Base-by-base conservation (phyloP, 73 alveolate genomes). In the Paramecium sonneborni region DNA sequence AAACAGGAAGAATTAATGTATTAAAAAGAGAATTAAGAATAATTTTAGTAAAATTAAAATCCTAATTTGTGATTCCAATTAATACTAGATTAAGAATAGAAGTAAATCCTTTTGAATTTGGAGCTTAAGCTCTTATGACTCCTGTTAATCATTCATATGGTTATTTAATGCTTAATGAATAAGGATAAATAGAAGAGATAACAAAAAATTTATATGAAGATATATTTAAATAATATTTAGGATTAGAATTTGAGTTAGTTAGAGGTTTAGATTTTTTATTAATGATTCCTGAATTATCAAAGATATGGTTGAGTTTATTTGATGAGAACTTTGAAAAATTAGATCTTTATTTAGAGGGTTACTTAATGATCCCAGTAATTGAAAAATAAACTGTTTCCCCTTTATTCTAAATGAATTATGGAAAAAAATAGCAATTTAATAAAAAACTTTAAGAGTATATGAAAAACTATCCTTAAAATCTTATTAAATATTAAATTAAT, bases 1-100 rank as follows among this genome's bases (percentile, higher is more conserved):
- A 79, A 28, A 38, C 55, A 12, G 90, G 90, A 18, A 79, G 90
- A 79, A 79, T 79, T 15, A 79, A 79, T 41, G 74, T 79, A 2
- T 57, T 79, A 38, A 79, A 44, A 26, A 23, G 32, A 24, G 90
- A 38, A 30, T 21, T 30, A 20, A 79, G 90, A 79, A 24, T 79
- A 43, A 41, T 79, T 30, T 79, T 39, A 21, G 72, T 23, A 12
- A 79, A 79, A 44, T 18, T 7, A 38, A 79, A 79, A 41, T 38
- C 69, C 7, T 0, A 12, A 1, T 79, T 79, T 46, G 41, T 79
- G 11, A 20, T 39, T 79, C 90, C 90, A 23, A 24, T 79, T 10
- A 79, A 38, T 43, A 41, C 74, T 24, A 79, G 72, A 79, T 14
- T 79, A n/a, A 79, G 74, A 43, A 43, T 79, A n/a, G 90, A 79